A percentile compares a stretch with the other conserved stretches of the same genome.
These are phyloP conservation scores for Fistulinella cinereoalba DNA, from an alignment of 1,284 basidiomycete species.

Conservation along the genomic window DNA sequence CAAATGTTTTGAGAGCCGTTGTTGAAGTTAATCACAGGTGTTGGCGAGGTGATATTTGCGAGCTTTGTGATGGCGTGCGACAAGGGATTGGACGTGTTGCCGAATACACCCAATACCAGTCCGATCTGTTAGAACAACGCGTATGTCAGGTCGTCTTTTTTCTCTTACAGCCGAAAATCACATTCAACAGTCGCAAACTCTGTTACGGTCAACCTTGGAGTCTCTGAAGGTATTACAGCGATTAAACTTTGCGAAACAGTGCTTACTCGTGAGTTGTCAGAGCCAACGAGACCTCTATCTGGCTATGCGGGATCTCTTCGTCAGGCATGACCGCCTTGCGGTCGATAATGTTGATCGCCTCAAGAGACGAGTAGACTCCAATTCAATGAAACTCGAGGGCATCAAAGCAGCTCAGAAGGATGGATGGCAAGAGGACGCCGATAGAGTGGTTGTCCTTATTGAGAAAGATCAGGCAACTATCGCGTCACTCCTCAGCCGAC, in stretches of 20 bases:
- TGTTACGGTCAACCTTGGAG: slow-evolving; percentile 69
- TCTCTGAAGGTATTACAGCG: slow-evolving; percentile 59
- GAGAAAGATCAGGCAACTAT: slow-evolving; percentile 79
- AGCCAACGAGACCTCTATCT: slow-evolving; percentile 85
- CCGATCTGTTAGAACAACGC: slow-evolving; percentile 74
- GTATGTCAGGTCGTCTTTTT: slow-evolving; percentile 48
- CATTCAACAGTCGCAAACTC: slow-evolving; percentile 46
- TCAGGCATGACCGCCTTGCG: slow-evolving; percentile 79
- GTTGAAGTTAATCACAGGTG: slow-evolving; percentile 73
- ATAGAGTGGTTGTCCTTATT: slow-evolving; percentile 63
- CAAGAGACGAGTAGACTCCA: slow-evolving; percentile 78
- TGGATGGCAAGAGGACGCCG: slow-evolving; percentile 80
- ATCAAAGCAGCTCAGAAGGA: slow-evolving; percentile 69
- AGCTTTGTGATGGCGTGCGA: slow-evolving; percentile 78
- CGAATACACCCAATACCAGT: slow-evolving; percentile 67
- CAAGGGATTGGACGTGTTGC: slow-evolving; percentile 68
- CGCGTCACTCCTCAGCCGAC: slow-evolving; percentile 61
- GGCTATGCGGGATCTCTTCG: slow-evolving; percentile 80
- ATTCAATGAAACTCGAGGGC: slow-evolving; percentile 71
- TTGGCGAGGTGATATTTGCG: slow-evolving; percentile 79
- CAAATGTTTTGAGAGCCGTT: slow-evolving; percentile 77
- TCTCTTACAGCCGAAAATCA: neutral
- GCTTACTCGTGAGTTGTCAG: slow-evolving; percentile 39
- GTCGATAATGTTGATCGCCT: slow-evolving; percentile 83
- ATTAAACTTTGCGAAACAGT: neutral